Base-by-base conservation (phyloP, 2,329 filamentous ascomycete species). In the Pseudogymnoascus sp. region DNA sequence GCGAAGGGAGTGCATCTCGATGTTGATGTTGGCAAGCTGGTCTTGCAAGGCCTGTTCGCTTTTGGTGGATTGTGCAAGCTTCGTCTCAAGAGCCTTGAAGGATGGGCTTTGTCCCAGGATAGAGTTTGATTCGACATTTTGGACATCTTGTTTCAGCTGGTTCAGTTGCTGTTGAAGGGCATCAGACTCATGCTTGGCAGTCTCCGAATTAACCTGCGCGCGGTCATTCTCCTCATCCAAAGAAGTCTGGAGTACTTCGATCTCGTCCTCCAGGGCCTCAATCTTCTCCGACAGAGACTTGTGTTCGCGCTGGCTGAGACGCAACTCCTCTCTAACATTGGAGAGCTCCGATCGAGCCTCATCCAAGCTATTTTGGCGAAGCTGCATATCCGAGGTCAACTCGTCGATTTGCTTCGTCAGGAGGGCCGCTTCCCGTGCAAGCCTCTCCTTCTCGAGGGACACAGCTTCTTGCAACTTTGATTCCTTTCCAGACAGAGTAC, bases 361-460 rank as follows among this genome's bases (percentile, higher is more conserved):
- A 15, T 88, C 88, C 5, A 91, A 74, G 44, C 84, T 79, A n/a
- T 81, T 77, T 69, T 89, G 84, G 65, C 88, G 85, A 29, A 83
- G 78, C 62, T 88, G 81, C 10, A 94, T 79, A 63, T 91, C 89
- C 58, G 85, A 81, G 69, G 89, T 87, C 8, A 94, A 79, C 59
- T 88, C 87, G 55, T 88, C 83, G 60, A 96, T 84, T 71, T 94
- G 90, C n/a, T 83, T 81, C 65, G 79, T 84, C 59, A 96, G 77
- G 6, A 86, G 76, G 9, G 83, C 83, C 71, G 93, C 88, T 68
- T 93, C 89, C 62, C 82, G 84, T 65, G 81, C 81, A 69, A 94
- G 87, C 25, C 89, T 85, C 65, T 90, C 83, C 55, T 83, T 82
- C 70, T 92, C 89, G 69, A 84, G 89, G 65, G 88, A 81, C 10